phyloP scores from a whole-genome alignment of 768 basidiomycete genomes.

The Tulasnella sp. region DNA sequence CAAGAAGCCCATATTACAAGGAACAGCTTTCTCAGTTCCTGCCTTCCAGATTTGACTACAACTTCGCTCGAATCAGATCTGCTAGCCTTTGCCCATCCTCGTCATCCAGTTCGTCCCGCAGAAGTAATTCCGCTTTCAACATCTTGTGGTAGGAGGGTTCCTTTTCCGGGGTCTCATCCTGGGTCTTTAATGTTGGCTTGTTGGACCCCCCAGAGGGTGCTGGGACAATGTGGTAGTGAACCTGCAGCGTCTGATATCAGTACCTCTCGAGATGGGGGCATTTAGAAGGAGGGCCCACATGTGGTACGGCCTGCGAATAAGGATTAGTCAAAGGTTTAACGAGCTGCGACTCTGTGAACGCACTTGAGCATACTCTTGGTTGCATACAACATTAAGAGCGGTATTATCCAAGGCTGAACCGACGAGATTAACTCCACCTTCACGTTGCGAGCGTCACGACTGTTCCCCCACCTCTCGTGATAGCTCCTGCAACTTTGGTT shows the following conservation, averaged over 20 bases:
- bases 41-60: not conserved
- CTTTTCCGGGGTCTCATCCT: not conserved
- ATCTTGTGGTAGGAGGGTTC: constrained; percentile 47
- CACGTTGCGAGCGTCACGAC: not conserved
- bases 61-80: constrained; percentile 42
- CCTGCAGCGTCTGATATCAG: constrained; percentile 41
- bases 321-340: not conserved
- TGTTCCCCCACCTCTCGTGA: constrained; percentile 52
- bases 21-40: not conserved
- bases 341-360: not conserved
- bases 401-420: constrained; percentile 57
- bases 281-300: constrained; percentile 43
- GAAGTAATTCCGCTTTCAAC: constrained; percentile 58
- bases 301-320: constrained; percentile 52
- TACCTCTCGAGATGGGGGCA: not conserved
- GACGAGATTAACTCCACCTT: not conserved
- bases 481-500: constrained; percentile 57
- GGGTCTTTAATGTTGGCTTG: not conserved
- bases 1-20: not conserved
- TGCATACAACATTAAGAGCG: constrained; percentile 70
- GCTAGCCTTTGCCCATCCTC: constrained; percentile 51
- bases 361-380: constrained; percentile 71
- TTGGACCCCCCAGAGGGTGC: constrained; percentile 50
- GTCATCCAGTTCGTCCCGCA: constrained; percentile 57
- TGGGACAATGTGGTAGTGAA: constrained; percentile 74